Conservation (phyloP, 345 rosid genomes). For the Cardiospermum halicacabum region DNA sequence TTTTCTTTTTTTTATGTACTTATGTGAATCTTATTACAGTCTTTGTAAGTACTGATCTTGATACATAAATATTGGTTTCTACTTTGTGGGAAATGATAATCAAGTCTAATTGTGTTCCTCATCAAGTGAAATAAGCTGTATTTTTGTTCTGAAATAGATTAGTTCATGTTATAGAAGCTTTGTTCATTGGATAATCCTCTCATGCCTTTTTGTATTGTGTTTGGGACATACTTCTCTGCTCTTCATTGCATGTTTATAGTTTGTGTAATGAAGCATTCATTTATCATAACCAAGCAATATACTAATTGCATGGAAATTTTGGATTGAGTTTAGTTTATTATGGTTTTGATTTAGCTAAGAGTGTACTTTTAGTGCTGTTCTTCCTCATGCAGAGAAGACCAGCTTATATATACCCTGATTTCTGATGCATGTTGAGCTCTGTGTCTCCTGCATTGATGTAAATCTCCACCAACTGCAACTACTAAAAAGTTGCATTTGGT, state of each 20-base stretch:
- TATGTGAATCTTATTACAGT: constrained; percentile 21
- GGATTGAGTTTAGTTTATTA: background rate
- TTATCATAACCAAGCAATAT: background rate
- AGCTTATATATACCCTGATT: background rate
- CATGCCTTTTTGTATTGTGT: too few relatives aligned
- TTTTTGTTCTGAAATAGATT: background rate
- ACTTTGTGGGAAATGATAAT: constrained; percentile 7
- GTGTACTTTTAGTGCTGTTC: background rate
- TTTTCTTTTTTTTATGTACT: constrained; percentile 3
- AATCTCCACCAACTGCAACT: background rate
- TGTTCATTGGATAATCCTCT: too few relatives aligned
- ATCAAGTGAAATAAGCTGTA: background rate
- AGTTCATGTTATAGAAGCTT: too few relatives aligned
- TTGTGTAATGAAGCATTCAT: background rate
- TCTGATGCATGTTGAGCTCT: background rate
- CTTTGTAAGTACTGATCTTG: constrained; percentile 24
- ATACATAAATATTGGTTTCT: constrained; percentile 10
- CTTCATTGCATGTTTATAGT: too few relatives aligned
- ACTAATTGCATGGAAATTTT: background rate
- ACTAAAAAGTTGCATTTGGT: too few relatives aligned
- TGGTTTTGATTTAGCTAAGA: background rate
- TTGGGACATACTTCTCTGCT: too few relatives aligned
- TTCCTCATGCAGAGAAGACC: background rate
- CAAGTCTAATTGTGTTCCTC: background rate
- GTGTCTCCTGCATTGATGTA: background rate